Percentiles rank a stretch among this genome's conserved stretches.
Evolutionary conservation across 2,329 filamentous ascomycete genomes (phyloP).

Genomic region (Gaeumannomyces sp.): DNA sequence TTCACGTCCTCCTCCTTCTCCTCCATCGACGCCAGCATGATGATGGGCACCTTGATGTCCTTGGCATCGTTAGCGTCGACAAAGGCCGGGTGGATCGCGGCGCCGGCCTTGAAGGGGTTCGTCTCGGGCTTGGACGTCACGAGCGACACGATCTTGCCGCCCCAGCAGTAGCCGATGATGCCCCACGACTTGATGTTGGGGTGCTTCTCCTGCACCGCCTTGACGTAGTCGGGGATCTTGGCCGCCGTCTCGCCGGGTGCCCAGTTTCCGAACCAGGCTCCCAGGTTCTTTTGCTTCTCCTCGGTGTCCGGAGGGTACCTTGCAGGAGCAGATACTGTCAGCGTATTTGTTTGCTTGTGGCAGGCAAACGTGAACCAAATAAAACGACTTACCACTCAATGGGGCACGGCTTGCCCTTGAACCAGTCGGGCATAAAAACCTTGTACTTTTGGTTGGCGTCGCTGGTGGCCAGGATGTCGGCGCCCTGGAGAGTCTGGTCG

Average conservation of each 20-base stretch:
- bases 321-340: slow-evolving; percentile 26
- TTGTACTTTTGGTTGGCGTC: slow-evolving; percentile 62
- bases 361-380: background rate
- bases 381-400: slow-evolving; percentile 38
- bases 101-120: slow-evolving; percentile 50
- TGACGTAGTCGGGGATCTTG: slow-evolving; percentile 48
- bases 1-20: slow-evolving; percentile 50
- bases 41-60: slow-evolving; percentile 54
- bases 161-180: slow-evolving; percentile 64
- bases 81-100: slow-evolving; percentile 55
- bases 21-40: slow-evolving; percentile 60
- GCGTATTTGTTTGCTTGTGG: background rate
- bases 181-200: slow-evolving; percentile 52
- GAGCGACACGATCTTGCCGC: slow-evolving; percentile 58
- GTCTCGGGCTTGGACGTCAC: slow-evolving; percentile 36
- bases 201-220: slow-evolving; percentile 45
- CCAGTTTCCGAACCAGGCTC: slow-evolving; percentile 50
- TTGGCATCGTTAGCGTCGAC: slow-evolving; percentile 56
- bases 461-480: slow-evolving; percentile 56
- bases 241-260: slow-evolving; percentile 40
- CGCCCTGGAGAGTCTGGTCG: slow-evolving; percentile 63
- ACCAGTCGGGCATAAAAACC: slow-evolving; percentile 90
- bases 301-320: slow-evolving; percentile 58
- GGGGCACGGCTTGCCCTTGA: slow-evolving; percentile 63
- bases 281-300: slow-evolving; percentile 56